Base-by-base conservation (phyloP, 2,329 filamentous ascomycete genomes). In the Aspergillus sp. region DNA sequence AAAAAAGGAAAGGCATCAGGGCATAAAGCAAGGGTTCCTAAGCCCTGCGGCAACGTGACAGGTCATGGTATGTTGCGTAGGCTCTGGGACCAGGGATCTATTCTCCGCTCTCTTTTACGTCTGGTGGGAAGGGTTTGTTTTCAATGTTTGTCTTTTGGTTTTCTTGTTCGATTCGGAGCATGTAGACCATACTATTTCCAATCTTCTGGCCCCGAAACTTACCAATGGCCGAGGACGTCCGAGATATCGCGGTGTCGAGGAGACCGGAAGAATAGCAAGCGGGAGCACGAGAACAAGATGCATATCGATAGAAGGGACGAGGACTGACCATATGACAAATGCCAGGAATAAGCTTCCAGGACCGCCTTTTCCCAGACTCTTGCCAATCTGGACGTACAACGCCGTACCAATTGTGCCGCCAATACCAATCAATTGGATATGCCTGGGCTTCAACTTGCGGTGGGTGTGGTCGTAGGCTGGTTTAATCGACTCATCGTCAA, bases 371-470 rank as follows among this genome's bases (percentile, higher is more conserved):
- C 75, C 68, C 57, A 80, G 58, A 18, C 70, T 73, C 51, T 72
- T 67, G 12, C 78, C 78, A 56, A 80, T 78, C 56, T 78, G 74
- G 24, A 79, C 77, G 60, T 75, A 79, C 36, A 80, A 63, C 0
- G 73, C 75, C n/a, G 74, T 78, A 20, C 78, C 76, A 64, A 80
- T 78, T 32, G 76, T 77, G 12, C 78, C 78, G 24, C 78, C 78
- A 56, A 81, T 80, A 46, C 77, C 78, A 57, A 81, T 81, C 58
- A 81, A 65, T 62, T 80, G 77, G 46, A 81, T 76, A 67, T 81
- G 78, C 60, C 78, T 69, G 14, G 77, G 73, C 60, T 79, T 80
- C 20, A 80, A 67, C 59, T 73, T 77, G 56, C 78, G 75, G 36
- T 75, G 75, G 1, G 77, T 79, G 52, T 71, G 65, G 49, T 76